Conservation (phyloP, 192 early-diverging fungal genomes). For the Umbelopsis sp. region DNA sequence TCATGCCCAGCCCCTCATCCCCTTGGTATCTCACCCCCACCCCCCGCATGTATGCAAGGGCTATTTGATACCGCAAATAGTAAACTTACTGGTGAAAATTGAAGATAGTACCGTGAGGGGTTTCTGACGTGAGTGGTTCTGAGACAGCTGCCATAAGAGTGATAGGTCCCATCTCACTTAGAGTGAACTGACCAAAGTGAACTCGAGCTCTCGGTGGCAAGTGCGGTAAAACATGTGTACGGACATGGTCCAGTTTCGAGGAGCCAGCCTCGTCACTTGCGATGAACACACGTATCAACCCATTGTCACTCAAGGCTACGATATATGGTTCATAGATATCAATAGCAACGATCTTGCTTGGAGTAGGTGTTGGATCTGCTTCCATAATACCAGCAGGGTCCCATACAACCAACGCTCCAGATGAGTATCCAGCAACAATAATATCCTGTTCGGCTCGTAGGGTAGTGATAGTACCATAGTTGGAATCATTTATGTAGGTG, state of each 20-base stretch:
- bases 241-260: not conserved
- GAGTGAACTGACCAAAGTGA: conserved; percentile 5
- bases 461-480: not conserved
- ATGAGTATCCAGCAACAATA: conserved; percentile 16
- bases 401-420: conserved; percentile 8
- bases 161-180: conserved; percentile 11
- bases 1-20: too few relatives aligned
- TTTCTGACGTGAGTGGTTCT: conserved; percentile 13
- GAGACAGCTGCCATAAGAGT: conserved; percentile 17
- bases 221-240: not conserved
- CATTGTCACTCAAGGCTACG: conserved; percentile 4
- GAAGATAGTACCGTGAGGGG: conserved; percentile 18
- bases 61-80: not conserved
- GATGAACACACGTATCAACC: not conserved
- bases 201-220: not conserved
- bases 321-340: conserved; percentile 19
- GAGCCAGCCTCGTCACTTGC: not conserved
- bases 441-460: conserved; percentile 13
- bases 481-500: not conserved
- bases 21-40: not conserved
- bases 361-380: not conserved
- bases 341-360: conserved; percentile 4
- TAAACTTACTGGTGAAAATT: conserved; percentile 20
- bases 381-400: conserved; percentile 11
- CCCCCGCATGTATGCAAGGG: not conserved